These are phyloP conservation scores for Boletus vermiculosoides DNA, from an alignment of 768 basidiomycete species.

Conservation along the genomic window DNA sequence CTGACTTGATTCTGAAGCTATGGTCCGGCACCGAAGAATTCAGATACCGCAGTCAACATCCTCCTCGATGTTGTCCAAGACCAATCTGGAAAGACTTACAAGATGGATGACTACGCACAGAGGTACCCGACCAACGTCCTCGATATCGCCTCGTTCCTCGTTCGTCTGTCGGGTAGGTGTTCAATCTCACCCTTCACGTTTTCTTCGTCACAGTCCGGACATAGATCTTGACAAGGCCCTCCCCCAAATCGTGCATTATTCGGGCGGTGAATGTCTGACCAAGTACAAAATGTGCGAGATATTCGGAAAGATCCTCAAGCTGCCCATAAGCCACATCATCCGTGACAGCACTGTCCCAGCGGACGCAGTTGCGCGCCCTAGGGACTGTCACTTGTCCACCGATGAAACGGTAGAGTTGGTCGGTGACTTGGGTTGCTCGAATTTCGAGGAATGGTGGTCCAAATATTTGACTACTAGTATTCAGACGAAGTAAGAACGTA, in stretches of 20 bases:
- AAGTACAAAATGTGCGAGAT: constrained; percentile 92
- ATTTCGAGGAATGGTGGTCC: constrained; percentile 88
- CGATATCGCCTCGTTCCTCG: constrained; percentile 84
- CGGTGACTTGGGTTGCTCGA: constrained; percentile 55
- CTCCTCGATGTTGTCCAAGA: constrained; percentile 85
- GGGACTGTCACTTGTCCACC: constrained; percentile 77
- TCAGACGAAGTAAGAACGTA: constrained; percentile 12
- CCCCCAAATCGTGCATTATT: constrained; percentile 77
- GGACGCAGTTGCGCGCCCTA: constrained; percentile 73
- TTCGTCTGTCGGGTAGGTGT: constrained; percentile 64
- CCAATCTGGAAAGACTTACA: constrained; percentile 83
- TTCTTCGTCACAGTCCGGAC: neutral
- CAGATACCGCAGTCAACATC: constrained; percentile 87
- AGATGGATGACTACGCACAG: constrained; percentile 94
- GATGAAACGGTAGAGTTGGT: constrained; percentile 69
- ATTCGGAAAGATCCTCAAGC: constrained; percentile 65
- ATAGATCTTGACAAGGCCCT: constrained; percentile 35
- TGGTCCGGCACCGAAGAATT: constrained; percentile 79
- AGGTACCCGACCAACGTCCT: constrained; percentile 89
- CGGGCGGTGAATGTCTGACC: constrained; percentile 76
- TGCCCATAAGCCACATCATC: constrained; percentile 73
- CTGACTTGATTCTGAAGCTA: constrained; percentile 54
- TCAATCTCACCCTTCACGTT: neutral
- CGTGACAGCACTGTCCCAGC: constrained; percentile 66
- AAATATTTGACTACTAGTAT: constrained; percentile 38